Conservation (phyloP, 495 filamentous ascomycete genomes). For the Pyrenula massariospora region DNA sequence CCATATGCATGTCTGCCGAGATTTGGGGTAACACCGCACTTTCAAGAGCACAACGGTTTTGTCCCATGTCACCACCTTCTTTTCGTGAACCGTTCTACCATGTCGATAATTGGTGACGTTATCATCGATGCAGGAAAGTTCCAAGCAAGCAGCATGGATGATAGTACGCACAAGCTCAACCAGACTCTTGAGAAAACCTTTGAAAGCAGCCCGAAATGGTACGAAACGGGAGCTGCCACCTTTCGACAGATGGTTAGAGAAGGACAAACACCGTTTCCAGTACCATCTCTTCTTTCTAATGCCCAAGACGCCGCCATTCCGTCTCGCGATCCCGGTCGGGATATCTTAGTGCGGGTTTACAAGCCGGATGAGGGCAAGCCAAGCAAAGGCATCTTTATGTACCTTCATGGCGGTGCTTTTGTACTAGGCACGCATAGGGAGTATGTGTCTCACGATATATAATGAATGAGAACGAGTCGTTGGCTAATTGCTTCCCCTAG, state of each 20-base stretch:
- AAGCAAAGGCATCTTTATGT: slow-evolving; percentile 32
- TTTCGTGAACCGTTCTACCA: slow-evolving; percentile 2
- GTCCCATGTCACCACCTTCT: too few species aligned
- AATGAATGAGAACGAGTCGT: background rate
- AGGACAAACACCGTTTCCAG: slow-evolving; percentile 29
- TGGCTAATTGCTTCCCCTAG: background rate
- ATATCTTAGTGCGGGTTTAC: slow-evolving; percentile 36
- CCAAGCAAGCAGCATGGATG: slow-evolving; percentile 5
- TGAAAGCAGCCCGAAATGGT: slow-evolving; percentile 9
- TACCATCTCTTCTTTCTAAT: slow-evolving; percentile 19
- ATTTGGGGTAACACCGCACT: too few species aligned
- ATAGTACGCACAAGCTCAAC: slow-evolving; percentile 6
- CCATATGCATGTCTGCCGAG: too few species aligned
- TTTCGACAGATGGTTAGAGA: slow-evolving; percentile 32
- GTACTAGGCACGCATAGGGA: slow-evolving; percentile 15
- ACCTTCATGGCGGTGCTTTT: slow-evolving; percentile 45
- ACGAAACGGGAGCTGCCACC: slow-evolving; percentile 12
- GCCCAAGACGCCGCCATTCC: slow-evolving; percentile 30
- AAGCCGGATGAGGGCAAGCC: slow-evolving; percentile 26
- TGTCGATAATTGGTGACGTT: slow-evolving; percentile 9
- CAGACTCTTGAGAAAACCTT: slow-evolving; percentile 4
- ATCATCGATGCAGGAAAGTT: slow-evolving; percentile 7
- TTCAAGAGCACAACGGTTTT: too few species aligned
- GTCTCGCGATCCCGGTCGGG: slow-evolving; percentile 32
- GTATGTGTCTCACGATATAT: background rate